Evolutionary conservation across 768 basidiomycete species (phyloP).

Genomic region (Russula dissimulans): DNA sequence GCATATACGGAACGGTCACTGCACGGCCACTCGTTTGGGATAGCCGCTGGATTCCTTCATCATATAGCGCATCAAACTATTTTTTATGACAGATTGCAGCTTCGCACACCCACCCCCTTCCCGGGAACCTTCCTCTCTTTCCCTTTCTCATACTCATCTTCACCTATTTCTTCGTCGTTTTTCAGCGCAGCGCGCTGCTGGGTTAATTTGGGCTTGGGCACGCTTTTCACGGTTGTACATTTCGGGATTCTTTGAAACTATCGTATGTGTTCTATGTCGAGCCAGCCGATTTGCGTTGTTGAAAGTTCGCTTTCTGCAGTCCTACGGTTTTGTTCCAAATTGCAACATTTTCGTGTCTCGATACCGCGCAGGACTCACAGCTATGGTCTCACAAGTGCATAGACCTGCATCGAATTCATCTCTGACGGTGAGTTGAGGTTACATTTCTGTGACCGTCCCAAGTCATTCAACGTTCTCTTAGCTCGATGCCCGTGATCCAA

Average conservation of each 20-base stretch:
- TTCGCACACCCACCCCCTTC: no score
- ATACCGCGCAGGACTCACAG: not conserved
- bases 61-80: not conserved
- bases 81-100: not conserved
- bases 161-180: not conserved
- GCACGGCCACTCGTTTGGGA: not conserved
- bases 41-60: not conserved
- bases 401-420: not conserved
- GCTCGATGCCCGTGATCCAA: no score
- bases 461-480: not conserved
- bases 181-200: slow-evolving; percentile 13
- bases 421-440: not conserved
- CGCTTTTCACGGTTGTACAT: not conserved
- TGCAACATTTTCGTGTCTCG: not conserved
- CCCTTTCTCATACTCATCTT: not conserved
- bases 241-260: not conserved
- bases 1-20: not conserved
- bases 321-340: not conserved
- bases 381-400: not conserved
- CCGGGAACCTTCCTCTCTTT: not conserved
- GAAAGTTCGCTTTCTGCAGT: not conserved
- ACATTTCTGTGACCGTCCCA: not conserved
- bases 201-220: not conserved
- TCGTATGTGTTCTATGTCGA: not conserved
- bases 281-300: not conserved